Evolutionary conservation across 306 rosid genomes (phyloP).

Genomic region (Pueraria montana): DNA sequence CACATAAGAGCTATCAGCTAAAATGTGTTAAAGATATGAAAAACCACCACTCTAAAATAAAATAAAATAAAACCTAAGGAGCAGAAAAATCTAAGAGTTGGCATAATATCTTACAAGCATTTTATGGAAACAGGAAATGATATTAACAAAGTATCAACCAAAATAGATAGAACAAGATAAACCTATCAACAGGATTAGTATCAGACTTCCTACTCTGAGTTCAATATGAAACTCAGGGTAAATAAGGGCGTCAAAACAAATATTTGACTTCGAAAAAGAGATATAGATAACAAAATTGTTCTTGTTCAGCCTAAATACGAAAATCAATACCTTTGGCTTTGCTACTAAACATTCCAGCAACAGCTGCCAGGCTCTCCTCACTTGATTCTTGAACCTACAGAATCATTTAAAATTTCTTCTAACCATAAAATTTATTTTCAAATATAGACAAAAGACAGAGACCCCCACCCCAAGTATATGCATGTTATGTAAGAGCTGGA

Average conservation of each 20-base stretch:
- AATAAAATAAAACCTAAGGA: slow-evolving; percentile 19
- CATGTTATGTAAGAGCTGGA: slow-evolving; percentile 27
- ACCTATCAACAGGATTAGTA: slow-evolving; percentile 7
- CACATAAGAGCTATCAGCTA: slow-evolving; percentile 14
- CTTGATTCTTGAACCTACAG: slow-evolving; percentile 84
- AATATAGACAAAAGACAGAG: slow-evolving; percentile 17
- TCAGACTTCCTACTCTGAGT: slow-evolving; percentile 18
- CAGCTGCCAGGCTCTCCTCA: slow-evolving; percentile 98
- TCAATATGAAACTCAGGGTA: background rate
- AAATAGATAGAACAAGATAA: slow-evolving; percentile 31
- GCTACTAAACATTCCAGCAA: slow-evolving; percentile 99
- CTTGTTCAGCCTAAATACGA: slow-evolving; percentile 30
- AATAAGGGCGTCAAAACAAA: slow-evolving; percentile 18
- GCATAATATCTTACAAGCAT: slow-evolving; percentile 19
- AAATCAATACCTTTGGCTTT: slow-evolving; percentile 92
- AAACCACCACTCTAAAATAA: background rate
- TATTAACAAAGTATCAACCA: slow-evolving; percentile 13
- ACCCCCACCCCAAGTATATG: slow-evolving; percentile 9
- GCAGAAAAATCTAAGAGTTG: background rate
- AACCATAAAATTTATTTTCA: slow-evolving; percentile 32
- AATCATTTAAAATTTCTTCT: slow-evolving; percentile 43
- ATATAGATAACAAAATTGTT: background rate
- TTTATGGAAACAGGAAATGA: slow-evolving; percentile 31
- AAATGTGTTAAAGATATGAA: background rate
- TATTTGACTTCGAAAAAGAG: slow-evolving; percentile 26